Base-by-base conservation (phyloP, 768 basidiomycete species). In the Boletus rufocinnamomeus region DNA sequence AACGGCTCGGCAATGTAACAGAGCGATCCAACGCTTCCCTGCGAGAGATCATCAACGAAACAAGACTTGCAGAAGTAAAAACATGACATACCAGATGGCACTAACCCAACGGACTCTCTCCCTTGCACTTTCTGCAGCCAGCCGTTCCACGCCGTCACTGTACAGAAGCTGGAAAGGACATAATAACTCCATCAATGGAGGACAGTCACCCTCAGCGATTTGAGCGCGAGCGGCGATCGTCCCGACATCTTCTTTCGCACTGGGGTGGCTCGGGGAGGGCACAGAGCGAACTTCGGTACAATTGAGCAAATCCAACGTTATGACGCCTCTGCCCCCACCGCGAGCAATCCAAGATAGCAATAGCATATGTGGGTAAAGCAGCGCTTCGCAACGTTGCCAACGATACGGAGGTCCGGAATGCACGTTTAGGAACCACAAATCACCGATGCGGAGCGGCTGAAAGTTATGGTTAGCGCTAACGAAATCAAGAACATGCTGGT, bases 111-210 rank as follows among this genome's bases (percentile, higher is more conserved):
- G 85, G 52, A 93, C 88, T 63, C 94, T 80, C 70, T 95, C 91
- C 57, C 89, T 72, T 8, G 93, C 81, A 62, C 91, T 94, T 69
- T 95, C 94, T n/a, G 91, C 88, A 6, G 88, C 94, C 27, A 97
- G 70, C 9, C 95, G 75, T 70, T 97, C 95, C 2, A 94, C 86
- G 1, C 95, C 94, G 70, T 97, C 95, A 13, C 83, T 81, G 69
- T 97, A 97, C 37, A 94, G 69, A 78, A 97, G 82, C 69, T 95
- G 93, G 74, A 97, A 96, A 0, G 94, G 94, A 56, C 92, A 92
- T 5, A 96, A 70, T 57, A 85, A 80, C 59, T 94, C 89, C 77
- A 88, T 77, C 59, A 92, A 70, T 56, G 79, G 74, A 65, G 69
- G 67, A 7, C 38, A 78, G 72, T 56, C 77, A 74, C 64, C 79